Evolutionary conservation across 768 basidiomycete genomes (phyloP).

Genomic region (Mycena metata): DNA sequence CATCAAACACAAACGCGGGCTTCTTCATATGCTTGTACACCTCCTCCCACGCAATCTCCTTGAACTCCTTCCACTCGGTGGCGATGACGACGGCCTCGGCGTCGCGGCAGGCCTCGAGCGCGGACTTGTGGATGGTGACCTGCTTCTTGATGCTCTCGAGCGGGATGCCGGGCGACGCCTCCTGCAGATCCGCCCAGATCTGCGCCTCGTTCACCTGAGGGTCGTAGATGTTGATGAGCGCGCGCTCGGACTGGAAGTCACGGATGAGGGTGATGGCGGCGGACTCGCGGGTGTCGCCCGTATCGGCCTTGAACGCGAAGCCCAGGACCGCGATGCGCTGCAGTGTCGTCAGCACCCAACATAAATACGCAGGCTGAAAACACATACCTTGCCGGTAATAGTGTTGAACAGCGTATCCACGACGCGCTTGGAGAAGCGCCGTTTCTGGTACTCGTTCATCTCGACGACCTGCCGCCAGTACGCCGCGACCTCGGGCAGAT

Average conservation of each 20-base stretch:
- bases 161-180: constrained; percentile 74
- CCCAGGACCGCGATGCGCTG: constrained; percentile 95
- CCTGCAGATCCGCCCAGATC: constrained; percentile 86
- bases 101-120: constrained; percentile 88
- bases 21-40: constrained; percentile 94
- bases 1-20: constrained; percentile 99
- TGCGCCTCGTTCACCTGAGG: constrained; percentile 89
- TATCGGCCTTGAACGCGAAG: constrained; percentile 99
- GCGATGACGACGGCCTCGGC: constrained; percentile 96
- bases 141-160: constrained; percentile 86
- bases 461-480: constrained; percentile 98
- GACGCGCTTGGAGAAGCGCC: constrained; percentile 94
- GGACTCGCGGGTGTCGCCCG: constrained; percentile 98
- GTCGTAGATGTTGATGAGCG: constrained; percentile 90
- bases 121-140: constrained; percentile 82
- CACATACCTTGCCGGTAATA: constrained; percentile 88
- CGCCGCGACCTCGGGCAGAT: constrained; percentile 95
- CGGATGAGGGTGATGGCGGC: constrained; percentile 94
- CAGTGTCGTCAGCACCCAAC: constrained; percentile 12
- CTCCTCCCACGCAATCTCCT: constrained; percentile 88
- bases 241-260: constrained; percentile 93
- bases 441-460: constrained; percentile 99
- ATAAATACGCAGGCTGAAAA: constrained; percentile 10
- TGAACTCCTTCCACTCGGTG: constrained; percentile 99
- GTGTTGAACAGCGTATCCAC: constrained; percentile 99